Percentiles rank a stretch among this genome's conserved stretches.
Evolutionary conservation across 192 early-diverging fungal species (phyloP).

Genomic region (Coemansia sp.): DNA sequence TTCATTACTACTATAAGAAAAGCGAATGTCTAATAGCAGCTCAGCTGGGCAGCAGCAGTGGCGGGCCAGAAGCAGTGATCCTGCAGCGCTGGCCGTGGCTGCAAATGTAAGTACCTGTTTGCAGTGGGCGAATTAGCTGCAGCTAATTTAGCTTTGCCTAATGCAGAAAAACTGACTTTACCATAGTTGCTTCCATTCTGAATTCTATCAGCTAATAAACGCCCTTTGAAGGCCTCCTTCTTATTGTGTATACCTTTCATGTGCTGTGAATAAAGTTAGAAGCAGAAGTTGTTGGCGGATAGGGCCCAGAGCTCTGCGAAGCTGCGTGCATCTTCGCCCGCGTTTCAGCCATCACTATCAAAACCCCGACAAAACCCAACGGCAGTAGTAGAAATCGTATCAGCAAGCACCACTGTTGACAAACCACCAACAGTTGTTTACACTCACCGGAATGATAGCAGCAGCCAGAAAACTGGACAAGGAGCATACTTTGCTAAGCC

Average conservation of each 20-base stretch:
- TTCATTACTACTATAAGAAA: background rate
- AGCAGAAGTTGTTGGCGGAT: slow-evolving; percentile 3
- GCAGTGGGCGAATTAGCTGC: too few species aligned
- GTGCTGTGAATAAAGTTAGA: slow-evolving; percentile 5
- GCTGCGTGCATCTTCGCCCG: slow-evolving; percentile 49
- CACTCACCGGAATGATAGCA: slow-evolving; percentile 4
- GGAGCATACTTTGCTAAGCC: background rate
- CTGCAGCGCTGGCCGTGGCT: background rate
- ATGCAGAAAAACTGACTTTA: too few species aligned
- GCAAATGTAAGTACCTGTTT: background rate
- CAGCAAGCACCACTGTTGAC: background rate
- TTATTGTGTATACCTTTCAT: too few species aligned
- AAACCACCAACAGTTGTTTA: background rate
- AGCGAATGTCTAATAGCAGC: background rate
- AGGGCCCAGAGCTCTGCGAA: slow-evolving; percentile 13
- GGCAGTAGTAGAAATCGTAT: background rate
- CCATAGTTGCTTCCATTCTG: too few species aligned
- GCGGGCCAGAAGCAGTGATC: background rate
- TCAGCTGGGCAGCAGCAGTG: slow-evolving; percentile 3
- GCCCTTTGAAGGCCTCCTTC: too few species aligned
- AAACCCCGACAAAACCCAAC: slow-evolving; percentile 14
- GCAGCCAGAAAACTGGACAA: background rate
- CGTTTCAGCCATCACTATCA: slow-evolving; percentile 33
- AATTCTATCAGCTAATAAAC: too few species aligned
- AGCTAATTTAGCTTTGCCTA: too few species aligned